Evolutionary conservation across 2,329 filamentous ascomycete genomes (phyloP), one percentile per base, ranked within the genome.

Genomic region (Trichoderma hamatum): DNA sequence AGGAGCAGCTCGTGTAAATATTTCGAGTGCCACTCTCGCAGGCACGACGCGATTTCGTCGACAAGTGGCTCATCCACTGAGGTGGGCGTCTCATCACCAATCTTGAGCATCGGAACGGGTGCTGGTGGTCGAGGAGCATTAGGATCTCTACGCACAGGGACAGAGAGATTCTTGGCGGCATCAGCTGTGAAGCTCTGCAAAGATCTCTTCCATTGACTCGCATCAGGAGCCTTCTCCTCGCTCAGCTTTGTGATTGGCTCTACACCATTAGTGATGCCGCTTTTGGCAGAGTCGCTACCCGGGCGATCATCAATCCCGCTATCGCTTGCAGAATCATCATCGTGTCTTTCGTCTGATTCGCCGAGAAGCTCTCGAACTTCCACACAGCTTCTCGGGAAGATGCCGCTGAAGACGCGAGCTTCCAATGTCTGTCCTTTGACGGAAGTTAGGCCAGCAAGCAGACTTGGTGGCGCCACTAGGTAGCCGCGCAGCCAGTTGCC

Each of bases 11-110:
- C 93, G 81, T 99, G 96, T 19, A 99, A 85, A 77, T 97, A 96
- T 21, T 94, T 97, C 24, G 96, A 97, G 81, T 99, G 95, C 96
- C 96, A 99, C 85, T 99, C 96, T 74, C 96, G 89, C 72, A 99
- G 82, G 78, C 96, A 99, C 3, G 94, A 97, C 16, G 96, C 94
- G 74, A 99, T 98, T 79, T 99, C 96, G 80, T 99, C 96, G 28
- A 99, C 94, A 71, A 99, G 81, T 2, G 96, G 96, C 78, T 99
- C 96, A 10, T 92, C 90, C 19, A 88, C 85, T 6, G 94, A 97
- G 0, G 93, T 97, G 1, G 94, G 93, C 2, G 94, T 97, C 82
- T 99, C 96, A 76, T 99, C 96, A 69, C 96, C 96, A 78, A 99
- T 95, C 80, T 97, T 97, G 65, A 99, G 86, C 92, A 98, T 96